phyloP scores from a whole-genome alignment of 306 rosid species.

The Castanea crenata region DNA sequence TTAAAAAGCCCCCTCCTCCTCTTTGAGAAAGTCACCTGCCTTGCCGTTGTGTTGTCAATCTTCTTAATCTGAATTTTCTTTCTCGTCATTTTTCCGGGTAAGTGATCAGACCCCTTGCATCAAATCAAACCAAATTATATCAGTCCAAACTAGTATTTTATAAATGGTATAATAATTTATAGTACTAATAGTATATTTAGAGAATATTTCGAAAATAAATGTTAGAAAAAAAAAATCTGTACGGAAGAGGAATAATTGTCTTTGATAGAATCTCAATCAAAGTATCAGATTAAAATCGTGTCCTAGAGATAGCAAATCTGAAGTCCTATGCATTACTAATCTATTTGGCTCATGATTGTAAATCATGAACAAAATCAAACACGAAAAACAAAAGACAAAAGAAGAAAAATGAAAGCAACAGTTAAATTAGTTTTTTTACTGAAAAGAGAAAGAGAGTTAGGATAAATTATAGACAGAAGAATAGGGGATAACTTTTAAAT shows the following conservation, averaged over 20 bases:
- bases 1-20: slow-evolving; percentile 44
- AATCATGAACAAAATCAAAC: too few relatives aligned
- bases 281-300: too few relatives aligned
- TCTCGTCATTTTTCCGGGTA: slow-evolving; percentile 26
- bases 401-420: too few relatives aligned
- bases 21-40: slow-evolving; percentile 46
- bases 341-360: too few relatives aligned
- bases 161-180: background rate
- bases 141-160: background rate
- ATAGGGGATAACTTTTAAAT: too few relatives aligned
- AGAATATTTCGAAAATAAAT: background rate
- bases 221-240: background rate
- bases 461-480: too few relatives aligned
- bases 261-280: too few relatives aligned
- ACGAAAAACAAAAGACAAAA: too few relatives aligned
- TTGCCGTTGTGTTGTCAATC: slow-evolving; percentile 39
- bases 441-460: too few relatives aligned
- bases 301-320: too few relatives aligned
- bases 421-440: too few relatives aligned
- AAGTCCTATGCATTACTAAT: too few relatives aligned
- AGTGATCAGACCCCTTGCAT: background rate
- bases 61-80: slow-evolving; percentile 40
- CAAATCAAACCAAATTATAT: background rate
- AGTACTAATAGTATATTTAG: background rate
- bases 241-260: background rate